Base-by-base conservation (phyloP, 1,139 yeast genomes). In the Blastobotrys ciferrii region DNA sequence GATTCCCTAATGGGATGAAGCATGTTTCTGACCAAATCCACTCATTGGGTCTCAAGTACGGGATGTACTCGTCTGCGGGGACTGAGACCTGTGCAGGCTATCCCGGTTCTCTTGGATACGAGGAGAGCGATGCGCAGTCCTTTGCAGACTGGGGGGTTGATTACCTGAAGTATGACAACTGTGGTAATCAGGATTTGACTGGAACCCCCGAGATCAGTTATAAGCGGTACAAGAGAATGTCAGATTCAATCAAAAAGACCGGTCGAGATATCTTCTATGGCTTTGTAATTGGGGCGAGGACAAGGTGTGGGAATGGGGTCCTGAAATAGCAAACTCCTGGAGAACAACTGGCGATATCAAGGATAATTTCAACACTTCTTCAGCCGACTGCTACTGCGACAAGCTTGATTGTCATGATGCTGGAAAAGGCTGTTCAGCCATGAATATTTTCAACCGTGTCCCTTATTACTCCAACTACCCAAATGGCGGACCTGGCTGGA, bases 231-330 rank as follows among this genome's bases (percentile, higher is more conserved):
- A 51, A 56, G 45, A 49, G 43, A 9, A 64, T 64, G 68, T 57
- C 65, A 1, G 55, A 63, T 18, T 68, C 68, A 5, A 55, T 64
- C 41, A 55, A 55, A 37, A 51, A 52, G 11, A 60, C 68, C 2
- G 68, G 67, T n/a, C 55, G 65, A 17, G 56, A 61, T 2, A 62
- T 64, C 17, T 56, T 64, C 42, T 64, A 63, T 50, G 57, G 67
- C 2, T 40, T 64, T 64, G 68, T 50, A 62, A 64, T 45, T 64
- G 68, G 68, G 68, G 68, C 13, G 63, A 61, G 28, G 66, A 63
- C 45, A 32, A 42, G 20, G 59, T 63, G 1, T 64, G 63, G 61
- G 53, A 61, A 39, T 64, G 66, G 66, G 67, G 59, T 2, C 54
- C 59, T 7, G 56, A 58, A 5, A 57, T 64, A 33, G 56, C 68